Base-by-base conservation (phyloP, 129 eudicot genomes). In the Lactuca sativa region DNA sequence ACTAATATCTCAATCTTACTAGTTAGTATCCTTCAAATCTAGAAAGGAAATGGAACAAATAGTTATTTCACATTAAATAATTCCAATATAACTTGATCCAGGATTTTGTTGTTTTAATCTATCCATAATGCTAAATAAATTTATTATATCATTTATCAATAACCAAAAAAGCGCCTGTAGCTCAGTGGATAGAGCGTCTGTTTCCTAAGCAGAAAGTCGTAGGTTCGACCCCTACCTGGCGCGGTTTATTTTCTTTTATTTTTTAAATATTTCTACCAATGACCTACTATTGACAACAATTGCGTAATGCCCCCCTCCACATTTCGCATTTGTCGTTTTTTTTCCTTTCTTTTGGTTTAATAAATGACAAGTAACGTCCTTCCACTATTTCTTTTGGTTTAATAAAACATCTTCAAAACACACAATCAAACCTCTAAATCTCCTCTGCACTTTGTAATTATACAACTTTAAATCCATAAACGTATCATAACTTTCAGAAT, bases 201-300 rank as follows among this genome's bases (percentile, higher is more conserved):
- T 92, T 92, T 92, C 95, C 91, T 92, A 92, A 92, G 98, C 96
- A 88, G 98, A 92, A 89, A 84, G 96, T 79, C 95, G 92, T 82
- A 92, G 96, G 96, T 92, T 92, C 98, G 96, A 92, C 96, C 98
- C 96, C 98, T 92, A 82, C 91, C 98, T 89, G 98, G 90, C 92
- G 96, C 96, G 95, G 0, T 47, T 47, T 10, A 3, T 12, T 0
- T 47, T 3, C 4, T 44, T 44, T 44, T 10, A 2, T 2, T 10
- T 44, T 9, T 44, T 3, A 25, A 18, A 18, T 18, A 1, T 25
- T 25, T 25, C 30, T 4, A 7, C 2, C 8, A 40, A 40, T 7
- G 9, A 43, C 13, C 49, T 13, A 43, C 9, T 9, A 8, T 40
- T 6, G 7, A 5, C 44, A 2, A 2, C 0, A 40, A 6, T 5